Evolutionary conservation across 2,329 filamentous ascomycete species (phyloP).

Genomic region (Talaromyces sp.): DNA sequence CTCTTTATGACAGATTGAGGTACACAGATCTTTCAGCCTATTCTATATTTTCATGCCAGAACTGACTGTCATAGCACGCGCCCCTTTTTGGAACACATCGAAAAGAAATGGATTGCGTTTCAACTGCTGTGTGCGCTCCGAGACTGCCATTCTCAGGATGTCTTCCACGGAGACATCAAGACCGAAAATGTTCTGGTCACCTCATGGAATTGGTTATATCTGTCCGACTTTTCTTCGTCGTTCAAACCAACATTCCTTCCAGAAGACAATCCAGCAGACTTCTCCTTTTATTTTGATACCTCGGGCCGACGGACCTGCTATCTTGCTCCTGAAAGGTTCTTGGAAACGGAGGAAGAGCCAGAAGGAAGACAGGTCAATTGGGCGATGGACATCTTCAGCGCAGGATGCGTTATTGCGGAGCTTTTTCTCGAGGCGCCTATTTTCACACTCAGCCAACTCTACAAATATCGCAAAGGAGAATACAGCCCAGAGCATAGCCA

Average conservation of each 20-base stretch:
- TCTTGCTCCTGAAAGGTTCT: conserved; percentile 86
- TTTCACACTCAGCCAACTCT: conserved; percentile 95
- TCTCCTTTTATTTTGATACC: conserved; percentile 96
- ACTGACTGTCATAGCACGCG: conserved; percentile 63
- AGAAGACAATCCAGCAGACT: conserved; percentile 94
- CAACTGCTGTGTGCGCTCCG: conserved; percentile 87
- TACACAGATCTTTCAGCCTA: conserved; percentile 17
- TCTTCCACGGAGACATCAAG: conserved; percentile 98
- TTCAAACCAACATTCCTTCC: conserved; percentile 93
- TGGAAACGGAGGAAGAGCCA: conserved; percentile 62
- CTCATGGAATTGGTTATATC: conserved; percentile 98
- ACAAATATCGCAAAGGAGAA: conserved; percentile 86
- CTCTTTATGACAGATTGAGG: conserved; percentile 87
- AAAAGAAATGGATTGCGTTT: conserved; percentile 98
- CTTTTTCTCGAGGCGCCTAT: conserved; percentile 91
- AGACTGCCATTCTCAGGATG: conserved; percentile 81
- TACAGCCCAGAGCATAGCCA: conserved; percentile 81
- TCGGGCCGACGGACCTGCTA: conserved; percentile 91
- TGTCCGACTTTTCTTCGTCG: conserved; percentile 92
- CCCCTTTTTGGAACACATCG: conserved; percentile 92
- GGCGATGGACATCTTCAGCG: conserved; percentile 99
- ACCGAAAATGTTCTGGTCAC: conserved; percentile 95
- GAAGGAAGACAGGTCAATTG: conserved; percentile 64
- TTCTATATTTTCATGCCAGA: neutral
- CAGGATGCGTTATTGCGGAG: conserved; percentile 93